A percentile compares a stretch with the other conserved stretches of the same genome.
These are phyloP conservation scores for Lipomyces oligophaga DNA, from an alignment of 805 yeast species.

Conservation along the genomic window DNA sequence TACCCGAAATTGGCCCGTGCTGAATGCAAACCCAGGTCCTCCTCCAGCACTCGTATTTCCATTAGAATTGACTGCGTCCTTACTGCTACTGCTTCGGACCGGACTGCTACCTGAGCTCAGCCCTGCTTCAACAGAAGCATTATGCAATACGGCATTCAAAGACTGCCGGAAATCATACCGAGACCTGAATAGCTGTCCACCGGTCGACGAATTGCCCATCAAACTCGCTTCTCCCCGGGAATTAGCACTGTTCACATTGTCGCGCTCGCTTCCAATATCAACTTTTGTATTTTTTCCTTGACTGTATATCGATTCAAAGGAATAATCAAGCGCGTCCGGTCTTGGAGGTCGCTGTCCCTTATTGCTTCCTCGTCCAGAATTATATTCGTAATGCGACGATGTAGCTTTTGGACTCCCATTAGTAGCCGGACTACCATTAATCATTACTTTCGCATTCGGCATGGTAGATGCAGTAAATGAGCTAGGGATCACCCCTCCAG, in stretches of 20 bases:
- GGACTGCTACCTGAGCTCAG: conserved; percentile 1
- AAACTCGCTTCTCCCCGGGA: neutral
- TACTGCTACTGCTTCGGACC: neutral
- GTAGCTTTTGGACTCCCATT: neutral
- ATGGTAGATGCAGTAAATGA: conserved; percentile 5
- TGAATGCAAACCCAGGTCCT: conserved; percentile 4
- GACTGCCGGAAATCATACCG: conserved; percentile 37
- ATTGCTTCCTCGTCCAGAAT: neutral
- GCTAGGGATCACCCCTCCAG: conserved; percentile 1
- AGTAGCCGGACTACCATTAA: neutral
- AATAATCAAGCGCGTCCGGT: conserved; percentile 17
- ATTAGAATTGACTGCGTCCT: neutral
- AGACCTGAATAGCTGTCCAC: conserved; percentile 28
- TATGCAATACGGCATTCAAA: conserved; percentile 19
- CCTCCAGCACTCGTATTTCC: neutral
- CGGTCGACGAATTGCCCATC: neutral
- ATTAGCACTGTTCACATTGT: neutral
- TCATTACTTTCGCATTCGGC: too few relatives aligned
- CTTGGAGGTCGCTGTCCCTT: conserved; percentile 12
- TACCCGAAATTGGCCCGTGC: conserved; percentile 2
- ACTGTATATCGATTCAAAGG: conserved; percentile 22
- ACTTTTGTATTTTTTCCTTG: too few relatives aligned
- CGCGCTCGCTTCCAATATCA: neutral
- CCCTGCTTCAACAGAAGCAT: conserved; percentile 4
- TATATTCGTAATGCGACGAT: neutral